Conservation (phyloP, 1,284 basidiomycete genomes). For the Porodaedalea pini region DNA sequence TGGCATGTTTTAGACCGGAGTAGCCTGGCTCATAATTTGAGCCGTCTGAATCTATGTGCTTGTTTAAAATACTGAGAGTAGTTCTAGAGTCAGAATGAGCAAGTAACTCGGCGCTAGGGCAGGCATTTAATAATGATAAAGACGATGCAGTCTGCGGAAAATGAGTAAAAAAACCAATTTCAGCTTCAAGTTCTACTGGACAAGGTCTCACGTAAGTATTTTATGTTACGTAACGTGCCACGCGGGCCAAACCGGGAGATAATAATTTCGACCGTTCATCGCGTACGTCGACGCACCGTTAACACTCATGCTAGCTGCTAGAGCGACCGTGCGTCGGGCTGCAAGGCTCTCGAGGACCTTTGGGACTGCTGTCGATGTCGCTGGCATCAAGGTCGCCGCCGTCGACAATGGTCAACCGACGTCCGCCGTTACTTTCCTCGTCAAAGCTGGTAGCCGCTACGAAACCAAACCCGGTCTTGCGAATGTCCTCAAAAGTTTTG, state of each 20-base stretch:
- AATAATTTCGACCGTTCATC: conserved; percentile 13
- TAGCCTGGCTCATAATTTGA: background rate
- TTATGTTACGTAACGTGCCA: background rate
- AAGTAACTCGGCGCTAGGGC: too few species aligned
- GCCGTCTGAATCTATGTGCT: too few species aligned
- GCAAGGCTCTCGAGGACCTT: conserved; percentile 65
- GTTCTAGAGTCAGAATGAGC: too few species aligned
- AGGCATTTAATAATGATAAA: too few species aligned
- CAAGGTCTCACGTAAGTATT: too few species aligned
- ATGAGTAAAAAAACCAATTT: background rate
- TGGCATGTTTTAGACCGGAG: conserved; percentile 2
- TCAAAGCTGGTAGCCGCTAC: conserved; percentile 88
- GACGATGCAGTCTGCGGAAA: too few species aligned
- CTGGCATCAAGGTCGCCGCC: conserved; percentile 82
- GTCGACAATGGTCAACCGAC: conserved; percentile 80
- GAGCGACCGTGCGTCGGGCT: conserved; percentile 50
- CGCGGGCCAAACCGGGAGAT: conserved; percentile 12
- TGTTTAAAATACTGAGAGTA: too few species aligned
- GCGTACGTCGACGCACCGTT: conserved; percentile 6
- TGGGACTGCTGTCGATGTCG: conserved; percentile 74
- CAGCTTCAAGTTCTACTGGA: too few species aligned
- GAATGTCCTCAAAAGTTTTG: conserved; percentile 92
- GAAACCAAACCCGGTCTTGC: conserved; percentile 85
- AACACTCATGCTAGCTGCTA: conserved; percentile 51
- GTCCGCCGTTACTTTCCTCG: conserved; percentile 80